Evolutionary conservation across 75 land plant genomes (phyloP), one percentile per base, ranked within the genome.

Genomic region (Adiantum capillusveneris): DNA sequence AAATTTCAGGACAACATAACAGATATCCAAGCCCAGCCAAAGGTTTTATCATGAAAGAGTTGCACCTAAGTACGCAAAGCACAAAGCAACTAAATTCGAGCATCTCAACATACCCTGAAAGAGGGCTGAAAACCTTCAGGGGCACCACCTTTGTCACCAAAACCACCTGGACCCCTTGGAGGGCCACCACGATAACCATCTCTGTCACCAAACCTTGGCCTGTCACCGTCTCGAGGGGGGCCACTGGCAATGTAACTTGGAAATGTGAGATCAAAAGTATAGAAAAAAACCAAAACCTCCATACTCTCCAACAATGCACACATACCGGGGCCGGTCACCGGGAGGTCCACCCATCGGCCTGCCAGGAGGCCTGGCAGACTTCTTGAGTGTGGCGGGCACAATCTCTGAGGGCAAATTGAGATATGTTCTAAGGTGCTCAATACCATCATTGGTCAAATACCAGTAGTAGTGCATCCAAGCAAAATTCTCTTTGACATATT

Each of bases 381-480:
- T 90, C 89, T 91, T 91, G 66, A 91, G 56, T 31, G 97, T 91
- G 11, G 88, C 89, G n/a, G 97, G 97, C 19, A 91, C 97, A 58
- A 90, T 84, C 69, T 90, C 93, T 31, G 96, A 90, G 22, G 97
- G 97, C 18, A 91, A 70, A 56, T 91, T 91, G 62, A 91, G 83
- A 72, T 74, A 91, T 2, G 84, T 82, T 12, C 97, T 60, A 18
- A 88, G 68, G 62, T 74, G 75, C 81, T 91, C 97, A 52, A 91
- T 91, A 7, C 97, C 97, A 57, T 91, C 97, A 43, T 91, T 91
- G 61, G 88, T 91, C 25, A 91, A 70, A 77, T 75, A 91, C 97
- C 97, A 90, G 72, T 90, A 90, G 72, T 84, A 90, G 57, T 90
- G 78, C 88, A 76, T 79, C 97, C 97, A 90, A 2, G 94, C 88